Conservation (phyloP, 176 grass and related monocot species). For the Musa schizocarpa region DNA sequence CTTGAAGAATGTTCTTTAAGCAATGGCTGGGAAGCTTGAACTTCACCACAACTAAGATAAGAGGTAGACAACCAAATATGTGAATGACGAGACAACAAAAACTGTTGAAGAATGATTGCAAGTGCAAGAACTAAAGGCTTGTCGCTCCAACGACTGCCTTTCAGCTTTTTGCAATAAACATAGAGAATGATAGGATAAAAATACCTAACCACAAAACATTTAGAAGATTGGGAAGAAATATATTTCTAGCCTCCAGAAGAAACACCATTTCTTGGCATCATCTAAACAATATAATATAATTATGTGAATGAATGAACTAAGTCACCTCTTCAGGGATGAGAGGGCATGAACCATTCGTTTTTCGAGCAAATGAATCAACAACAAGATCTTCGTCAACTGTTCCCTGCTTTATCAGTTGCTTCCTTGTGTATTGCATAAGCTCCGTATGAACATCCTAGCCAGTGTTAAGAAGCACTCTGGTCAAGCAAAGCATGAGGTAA, state of each 20-base stretch:
- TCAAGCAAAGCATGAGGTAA: constrained; percentile 5
- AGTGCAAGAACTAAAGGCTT: no score
- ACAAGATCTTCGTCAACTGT: constrained; percentile 51
- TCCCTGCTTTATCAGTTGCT: constrained; percentile 77
- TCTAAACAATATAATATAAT: constrained; percentile 10
- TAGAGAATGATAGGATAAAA: no score
- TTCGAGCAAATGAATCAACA: constrained; percentile 81
- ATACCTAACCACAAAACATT: no score
- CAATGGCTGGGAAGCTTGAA: no score
- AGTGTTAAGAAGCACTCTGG: not conserved
- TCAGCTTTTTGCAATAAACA: no score
- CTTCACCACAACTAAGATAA: no score
- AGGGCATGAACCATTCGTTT: constrained; percentile 82
- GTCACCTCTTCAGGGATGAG: constrained; percentile 97
- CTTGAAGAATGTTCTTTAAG: no score
- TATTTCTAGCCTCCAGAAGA: not conserved
- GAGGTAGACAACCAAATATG: no score
- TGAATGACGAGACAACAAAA: no score
- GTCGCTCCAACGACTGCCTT: no score
- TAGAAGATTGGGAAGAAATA: no score
- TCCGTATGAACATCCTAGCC: constrained; percentile 92
- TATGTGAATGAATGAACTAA: constrained; percentile 13
- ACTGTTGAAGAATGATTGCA: no score
- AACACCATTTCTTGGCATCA: not conserved
- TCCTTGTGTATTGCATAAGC: constrained; percentile 88